Evolutionary conservation across 2,329 filamentous ascomycete species (phyloP).

Genomic region (Elsinoe fawcettii): DNA sequence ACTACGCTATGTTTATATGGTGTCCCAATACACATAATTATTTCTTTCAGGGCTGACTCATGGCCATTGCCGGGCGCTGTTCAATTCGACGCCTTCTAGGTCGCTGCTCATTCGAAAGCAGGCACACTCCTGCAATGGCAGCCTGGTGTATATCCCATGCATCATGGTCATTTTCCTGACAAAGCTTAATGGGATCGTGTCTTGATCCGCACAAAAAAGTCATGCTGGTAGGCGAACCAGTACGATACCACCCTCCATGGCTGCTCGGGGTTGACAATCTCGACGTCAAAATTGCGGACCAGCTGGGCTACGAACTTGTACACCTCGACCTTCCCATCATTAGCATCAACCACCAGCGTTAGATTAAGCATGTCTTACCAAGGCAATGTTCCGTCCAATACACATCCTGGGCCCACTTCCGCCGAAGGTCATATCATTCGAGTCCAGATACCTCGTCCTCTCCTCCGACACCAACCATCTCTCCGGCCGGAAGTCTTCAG

Average conservation of each 20-base stretch:
- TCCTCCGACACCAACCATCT: conserved; percentile 33
- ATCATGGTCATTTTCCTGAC: too few species aligned
- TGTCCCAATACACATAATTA: too few species aligned
- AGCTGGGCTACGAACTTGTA: conserved; percentile 20
- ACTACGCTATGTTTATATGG: too few species aligned
- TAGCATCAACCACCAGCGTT: background rate
- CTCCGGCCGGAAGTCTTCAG: conserved; percentile 22
- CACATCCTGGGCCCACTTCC: conserved; percentile 22
- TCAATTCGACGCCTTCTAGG: too few species aligned
- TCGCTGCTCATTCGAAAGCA: too few species aligned
- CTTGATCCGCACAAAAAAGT: background rate
- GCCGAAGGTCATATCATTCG: conserved; percentile 20
- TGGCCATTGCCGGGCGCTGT: too few species aligned
- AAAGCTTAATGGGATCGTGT: background rate
- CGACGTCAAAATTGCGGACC: conserved; percentile 19
- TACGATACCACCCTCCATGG: conserved; percentile 15
- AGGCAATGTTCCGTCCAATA: conserved; percentile 20
- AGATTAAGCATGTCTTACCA: conserved; percentile 4
- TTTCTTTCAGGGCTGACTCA: too few species aligned
- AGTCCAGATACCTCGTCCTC: conserved; percentile 23
- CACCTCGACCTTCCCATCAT: conserved; percentile 18
- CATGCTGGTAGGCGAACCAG: conserved; percentile 19
- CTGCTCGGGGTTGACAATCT: conserved; percentile 18
- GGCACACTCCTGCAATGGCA: too few species aligned
- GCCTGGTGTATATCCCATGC: too few species aligned